phyloP scores from a whole-genome alignment of 768 basidiomycete species.

The Neoboletus brunneissimus region DNA sequence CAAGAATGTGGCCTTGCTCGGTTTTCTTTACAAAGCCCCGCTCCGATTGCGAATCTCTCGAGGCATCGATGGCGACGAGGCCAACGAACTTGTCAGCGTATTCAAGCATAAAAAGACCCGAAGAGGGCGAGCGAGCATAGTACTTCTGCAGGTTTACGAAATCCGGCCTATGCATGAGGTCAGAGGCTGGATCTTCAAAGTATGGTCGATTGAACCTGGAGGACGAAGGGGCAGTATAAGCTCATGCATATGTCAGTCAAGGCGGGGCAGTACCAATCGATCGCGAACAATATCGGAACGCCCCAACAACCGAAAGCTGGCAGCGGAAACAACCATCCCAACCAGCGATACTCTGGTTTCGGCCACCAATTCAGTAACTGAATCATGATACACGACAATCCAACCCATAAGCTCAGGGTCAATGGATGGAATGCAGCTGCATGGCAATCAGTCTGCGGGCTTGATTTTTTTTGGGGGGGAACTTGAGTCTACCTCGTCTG shows the following conservation, averaged over 20 bases:
- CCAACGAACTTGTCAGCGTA: slow-evolving; percentile 58
- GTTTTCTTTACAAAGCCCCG: slow-evolving; percentile 25
- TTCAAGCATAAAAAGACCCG: slow-evolving; percentile 71
- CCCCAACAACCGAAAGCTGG: slow-evolving; percentile 64
- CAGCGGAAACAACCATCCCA: slow-evolving; percentile 57
- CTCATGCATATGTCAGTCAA: background rate
- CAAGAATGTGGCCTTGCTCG: slow-evolving; percentile 13
- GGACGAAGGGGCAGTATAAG: background rate
- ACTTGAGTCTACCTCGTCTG: slow-evolving; percentile 41
- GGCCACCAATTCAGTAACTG: slow-evolving; percentile 72
- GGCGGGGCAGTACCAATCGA: slow-evolving; percentile 68
- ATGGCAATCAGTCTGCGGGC: background rate
- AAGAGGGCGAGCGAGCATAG: slow-evolving; percentile 59
- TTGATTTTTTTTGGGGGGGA: background rate
- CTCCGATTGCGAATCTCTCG: slow-evolving; percentile 37
- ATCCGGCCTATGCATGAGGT: slow-evolving; percentile 55
- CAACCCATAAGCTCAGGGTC: slow-evolving; percentile 60
- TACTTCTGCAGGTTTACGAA: slow-evolving; percentile 48
- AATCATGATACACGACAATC: slow-evolving; percentile 55
- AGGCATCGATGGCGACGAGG: slow-evolving; percentile 68
- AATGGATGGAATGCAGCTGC: slow-evolving; percentile 58
- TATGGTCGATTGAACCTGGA: slow-evolving; percentile 66
- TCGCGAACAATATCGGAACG: slow-evolving; percentile 59
- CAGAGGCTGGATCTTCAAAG: slow-evolving; percentile 55
- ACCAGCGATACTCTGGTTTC: slow-evolving; percentile 36